Base-by-base conservation (phyloP, 371 early-diverging fungal species). In the Vairimorpha necatrix region DNA sequence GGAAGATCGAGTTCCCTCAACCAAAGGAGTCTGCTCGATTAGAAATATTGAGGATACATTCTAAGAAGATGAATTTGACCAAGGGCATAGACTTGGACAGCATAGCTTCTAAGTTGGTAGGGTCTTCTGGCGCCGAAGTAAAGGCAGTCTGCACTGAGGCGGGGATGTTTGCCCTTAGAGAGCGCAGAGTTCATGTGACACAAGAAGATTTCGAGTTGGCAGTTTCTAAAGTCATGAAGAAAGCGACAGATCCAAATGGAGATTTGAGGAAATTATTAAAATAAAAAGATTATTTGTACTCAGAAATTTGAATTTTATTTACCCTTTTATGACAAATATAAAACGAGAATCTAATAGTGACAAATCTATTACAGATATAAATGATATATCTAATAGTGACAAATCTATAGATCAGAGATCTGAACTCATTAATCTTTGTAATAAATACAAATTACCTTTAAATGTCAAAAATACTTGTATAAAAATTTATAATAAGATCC, bases 21-120 rank as follows among this genome's bases (percentile, higher is more conserved):
- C 99, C 99, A 2, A 98, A 99, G 84, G 90, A 95, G 78, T 91
- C 96, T 72, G 98, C 97, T 85, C 96, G 96, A 87, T 93, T 98
- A 71, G 88, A 97, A 79, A 94, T 99, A 73, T 95, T 97, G 87
- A 89, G 90, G 50, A 94, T 98, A 1, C 89, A 96, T 72, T 97
- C 97, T 22, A 81, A 90, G 65, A 97, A 95, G 87, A 99, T 99
- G 99, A 95, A 94, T 82, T 85, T 98, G 11, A 89, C 90, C 3
- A 94, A 94, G 69, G 96, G 95, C 85, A 98, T 99, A 13, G 96
- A 97, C 83, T 86, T 99, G 65, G 98, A 98, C 88, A 93, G 92
- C 80, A 94, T 96, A 87, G 92, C 98, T 4, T 90, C 93, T 56
- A 89, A 96, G 66, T 93, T 98, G 42, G 99, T 97, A 85, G 96